Conservation (phyloP, 2,329 filamentous ascomycete species). For the Nothophaeocryptopus gaeumannii region DNA sequence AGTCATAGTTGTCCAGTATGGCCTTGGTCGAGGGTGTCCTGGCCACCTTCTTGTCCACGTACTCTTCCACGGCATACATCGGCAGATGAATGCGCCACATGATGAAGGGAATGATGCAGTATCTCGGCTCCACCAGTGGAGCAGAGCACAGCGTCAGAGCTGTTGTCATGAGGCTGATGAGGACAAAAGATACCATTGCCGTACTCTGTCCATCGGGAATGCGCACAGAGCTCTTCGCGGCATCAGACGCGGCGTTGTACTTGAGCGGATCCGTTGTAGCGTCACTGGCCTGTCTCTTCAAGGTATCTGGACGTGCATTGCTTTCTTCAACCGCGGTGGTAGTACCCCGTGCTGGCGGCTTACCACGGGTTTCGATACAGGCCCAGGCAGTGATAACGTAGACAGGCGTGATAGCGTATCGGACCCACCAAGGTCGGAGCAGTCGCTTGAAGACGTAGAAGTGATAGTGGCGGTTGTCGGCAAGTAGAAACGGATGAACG, state of each 20-base stretch:
- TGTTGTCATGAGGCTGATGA: slow-evolving; percentile 67
- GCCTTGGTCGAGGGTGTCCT: slow-evolving; percentile 3
- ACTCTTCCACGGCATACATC: slow-evolving; percentile 29
- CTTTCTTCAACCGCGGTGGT: slow-evolving; percentile 2
- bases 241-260: slow-evolving; percentile 5
- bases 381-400: slow-evolving; percentile 72
- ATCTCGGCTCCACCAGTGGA: slow-evolving; percentile 89
- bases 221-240: slow-evolving; percentile 11
- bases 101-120: slow-evolving; percentile 94
- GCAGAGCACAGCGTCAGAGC: slow-evolving; percentile 78
- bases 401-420: slow-evolving; percentile 57
- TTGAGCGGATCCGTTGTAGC: slow-evolving; percentile 5
- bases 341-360: slow-evolving; percentile 21
- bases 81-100: slow-evolving; percentile 84
- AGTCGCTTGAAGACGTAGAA: slow-evolving; percentile 94
- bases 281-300: neutral
- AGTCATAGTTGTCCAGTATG: slow-evolving; percentile 35
- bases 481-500: slow-evolving; percentile 90
- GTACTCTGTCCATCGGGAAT: slow-evolving; percentile 28
- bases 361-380: slow-evolving; percentile 58
- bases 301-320: neutral
- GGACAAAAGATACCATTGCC: slow-evolving; percentile 50
- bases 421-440: slow-evolving; percentile 45
- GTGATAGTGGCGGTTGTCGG: slow-evolving; percentile 94
- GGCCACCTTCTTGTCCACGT: slow-evolving; percentile 1